Evolutionary conservation across 495 filamentous ascomycete genomes (phyloP), one percentile per base, ranked within the genome.

Genomic region (Penicillium simplicissimum): DNA sequence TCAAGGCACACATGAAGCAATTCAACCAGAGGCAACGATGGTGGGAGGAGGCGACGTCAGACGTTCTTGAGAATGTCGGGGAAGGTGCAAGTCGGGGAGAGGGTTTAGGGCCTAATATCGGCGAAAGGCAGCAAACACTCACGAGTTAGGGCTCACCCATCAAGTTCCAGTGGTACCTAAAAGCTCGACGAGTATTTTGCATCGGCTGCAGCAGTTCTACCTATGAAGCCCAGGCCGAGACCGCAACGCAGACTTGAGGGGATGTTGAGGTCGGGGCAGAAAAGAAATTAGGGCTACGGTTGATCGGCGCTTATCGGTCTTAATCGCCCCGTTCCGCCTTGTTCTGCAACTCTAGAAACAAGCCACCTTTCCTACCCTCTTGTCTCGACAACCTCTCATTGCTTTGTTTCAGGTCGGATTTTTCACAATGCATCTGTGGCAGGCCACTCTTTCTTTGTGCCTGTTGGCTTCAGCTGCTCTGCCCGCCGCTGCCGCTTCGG

Each of bases 401-500:
- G 33, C 34, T 52, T 63, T 63, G 43, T 53, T 55, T 47, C 61
- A 43, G 10, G 34, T 58, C 52, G 1, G 63, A 48, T 28, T 33
- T 36, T 62, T 63, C 65, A 75, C 28, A 35, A 81, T 81, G 79
- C 72, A 77, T 67, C 63, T 78, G 66, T 77, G 76, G 71, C 71
- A 75, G 59, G 67, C 71, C 52, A 69, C 74, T 63, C 66, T 75
- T 65, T 72, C 72, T 35, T 70, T 80, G 49, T 72, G 72, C 55
- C 67, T 81, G 57, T 66, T 79, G 70, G 78, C 70, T 28, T 72
- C 74, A 7, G 69, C 71, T 45, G 73, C 76, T 11, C 23, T 74
- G 52, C 75, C 76, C n/a, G 67, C 67, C 45, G 76, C 61, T 15
- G 88, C 90, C 43, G 89, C 90, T 54, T 85, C 90, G 36, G 85